These are phyloP conservation scores for Calocybe indica DNA, from an alignment of 768 basidiomycete genomes.

Conservation along the genomic window DNA sequence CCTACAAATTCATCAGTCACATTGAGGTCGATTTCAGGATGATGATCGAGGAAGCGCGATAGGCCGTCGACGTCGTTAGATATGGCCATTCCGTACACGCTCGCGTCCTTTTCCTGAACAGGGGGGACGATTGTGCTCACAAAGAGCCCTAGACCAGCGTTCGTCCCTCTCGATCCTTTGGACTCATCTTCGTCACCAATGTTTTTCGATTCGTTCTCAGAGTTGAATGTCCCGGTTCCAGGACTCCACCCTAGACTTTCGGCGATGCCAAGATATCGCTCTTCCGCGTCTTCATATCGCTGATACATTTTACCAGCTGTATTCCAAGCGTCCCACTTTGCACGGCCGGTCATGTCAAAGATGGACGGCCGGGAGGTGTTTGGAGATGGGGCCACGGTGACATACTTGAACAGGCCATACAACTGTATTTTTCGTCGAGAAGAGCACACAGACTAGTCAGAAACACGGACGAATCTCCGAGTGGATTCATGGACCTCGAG, in stretches of 20 bases:
- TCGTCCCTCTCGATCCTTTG: slow-evolving; percentile 19
- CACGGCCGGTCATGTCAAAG: slow-evolving; percentile 73
- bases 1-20: slow-evolving; percentile 70
- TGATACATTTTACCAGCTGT: slow-evolving; percentile 42
- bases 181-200: slow-evolving; percentile 45
- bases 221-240: slow-evolving; percentile 6
- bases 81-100: slow-evolving; percentile 60
- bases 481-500: slow-evolving; percentile 58
- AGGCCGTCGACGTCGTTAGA: slow-evolving; percentile 45
- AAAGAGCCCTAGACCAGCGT: slow-evolving; percentile 48
- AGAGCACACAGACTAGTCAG: slow-evolving; percentile 19
- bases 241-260: slow-evolving; percentile 58
- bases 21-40: slow-evolving; percentile 47
- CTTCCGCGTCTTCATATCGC: slow-evolving; percentile 44
- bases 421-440: slow-evolving; percentile 39
- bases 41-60: slow-evolving; percentile 32
- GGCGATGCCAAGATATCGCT: slow-evolving; percentile 65
- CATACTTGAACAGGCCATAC: slow-evolving; percentile 79
- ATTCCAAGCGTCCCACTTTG: slow-evolving; percentile 87
- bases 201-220: slow-evolving; percentile 14
- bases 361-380: slow-evolving; percentile 59
- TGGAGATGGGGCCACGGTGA: slow-evolving; percentile 55
- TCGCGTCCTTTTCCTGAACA: slow-evolving; percentile 27
- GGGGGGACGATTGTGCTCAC: slow-evolving; percentile 57
- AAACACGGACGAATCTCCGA: slow-evolving; percentile 23